A percentile compares a stretch with the other conserved stretches of the same genome.
These are phyloP conservation scores for Protomyces arabidopsidicola DNA, from an alignment of 1,139 yeast species.

Conservation along the genomic window DNA sequence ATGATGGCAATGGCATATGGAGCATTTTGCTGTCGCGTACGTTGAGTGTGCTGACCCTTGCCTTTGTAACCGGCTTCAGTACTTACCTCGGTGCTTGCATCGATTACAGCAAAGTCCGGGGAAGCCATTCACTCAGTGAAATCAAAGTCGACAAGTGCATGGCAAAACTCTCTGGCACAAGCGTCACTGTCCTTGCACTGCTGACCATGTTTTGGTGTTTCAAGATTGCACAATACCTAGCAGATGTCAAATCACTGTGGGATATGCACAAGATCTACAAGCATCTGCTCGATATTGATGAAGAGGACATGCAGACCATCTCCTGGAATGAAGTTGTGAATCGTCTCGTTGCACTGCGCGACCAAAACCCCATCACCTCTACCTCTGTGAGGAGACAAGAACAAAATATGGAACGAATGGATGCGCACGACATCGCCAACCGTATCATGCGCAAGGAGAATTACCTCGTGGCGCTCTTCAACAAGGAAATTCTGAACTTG, in stretches of 20 bases:
- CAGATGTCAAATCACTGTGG: conserved; percentile 49
- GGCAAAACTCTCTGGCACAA: conserved; percentile 37
- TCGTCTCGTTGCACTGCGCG: conserved; percentile 65
- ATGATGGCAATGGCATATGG: conserved; percentile 74
- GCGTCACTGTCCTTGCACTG: conserved; percentile 59
- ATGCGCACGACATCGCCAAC: conserved; percentile 92
- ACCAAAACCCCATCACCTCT: conserved; percentile 70
- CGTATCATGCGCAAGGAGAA: conserved; percentile 93
- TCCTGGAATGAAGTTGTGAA: conserved; percentile 90
- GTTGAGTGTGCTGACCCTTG: conserved; percentile 64
- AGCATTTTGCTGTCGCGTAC: conserved; percentile 65
- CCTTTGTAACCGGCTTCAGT: conserved; percentile 72
- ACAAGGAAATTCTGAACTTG: conserved; percentile 67
- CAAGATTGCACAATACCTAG: conserved; percentile 56
- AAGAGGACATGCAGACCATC: conserved; percentile 83
- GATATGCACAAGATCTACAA: conserved; percentile 64
- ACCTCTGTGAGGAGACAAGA: conserved; percentile 42
- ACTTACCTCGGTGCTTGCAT: conserved; percentile 81
- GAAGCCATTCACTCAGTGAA: conserved; percentile 44
- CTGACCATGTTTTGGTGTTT: conserved; percentile 54
- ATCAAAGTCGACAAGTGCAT: conserved; percentile 62
- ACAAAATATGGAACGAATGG: conserved; percentile 64
- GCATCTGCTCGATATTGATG: conserved; percentile 44
- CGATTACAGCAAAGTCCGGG: conserved; percentile 52
- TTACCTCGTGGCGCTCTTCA: conserved; percentile 81